These are phyloP conservation scores for Saprolegnia diclina DNA, from an alignment of 352 stramenopile genomes.

Conservation along the genomic window DNA sequence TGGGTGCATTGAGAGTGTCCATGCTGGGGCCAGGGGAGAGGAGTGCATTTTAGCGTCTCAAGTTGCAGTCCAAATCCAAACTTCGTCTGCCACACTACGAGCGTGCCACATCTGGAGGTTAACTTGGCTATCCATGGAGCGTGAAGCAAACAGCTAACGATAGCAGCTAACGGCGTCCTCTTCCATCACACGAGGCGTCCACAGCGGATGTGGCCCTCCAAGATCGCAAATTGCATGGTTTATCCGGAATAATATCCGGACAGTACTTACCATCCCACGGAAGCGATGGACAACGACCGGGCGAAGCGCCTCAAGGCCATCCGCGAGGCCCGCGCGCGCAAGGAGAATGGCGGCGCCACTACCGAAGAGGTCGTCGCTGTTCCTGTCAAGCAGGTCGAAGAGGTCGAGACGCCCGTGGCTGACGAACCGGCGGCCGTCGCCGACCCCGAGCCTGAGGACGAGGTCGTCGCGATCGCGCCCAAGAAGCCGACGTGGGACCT, in stretches of 20 bases:
- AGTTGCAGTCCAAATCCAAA: no score
- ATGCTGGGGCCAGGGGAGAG: no score
- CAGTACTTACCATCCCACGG: background rate
- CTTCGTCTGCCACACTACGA: no score
- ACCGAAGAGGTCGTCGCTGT: constrained; percentile 27
- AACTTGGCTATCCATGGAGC: no score
- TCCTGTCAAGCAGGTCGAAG: constrained; percentile 14
- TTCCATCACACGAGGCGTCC: no score
- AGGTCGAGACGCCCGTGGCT: constrained; percentile 28
- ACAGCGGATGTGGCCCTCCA: background rate
- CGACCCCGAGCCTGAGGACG: constrained; percentile 47
- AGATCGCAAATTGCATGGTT: background rate
- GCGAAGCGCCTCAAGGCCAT: constrained; percentile 82
- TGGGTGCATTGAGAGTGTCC: no score
- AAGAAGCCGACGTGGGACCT: constrained; percentile 86
- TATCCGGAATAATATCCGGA: background rate
- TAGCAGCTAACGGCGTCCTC: no score
- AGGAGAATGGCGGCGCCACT: constrained; percentile 42
- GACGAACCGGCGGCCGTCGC: constrained; percentile 28
- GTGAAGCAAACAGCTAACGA: no score
- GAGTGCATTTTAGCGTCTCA: no score
- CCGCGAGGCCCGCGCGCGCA: constrained; percentile 73
- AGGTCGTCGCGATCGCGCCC: constrained; percentile 65
- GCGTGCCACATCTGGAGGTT: no score
- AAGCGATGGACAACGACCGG: constrained; percentile 41